These are phyloP conservation scores for Kuraishia borneana DNA, from an alignment of 805 yeast genomes.

Conservation along the genomic window DNA sequence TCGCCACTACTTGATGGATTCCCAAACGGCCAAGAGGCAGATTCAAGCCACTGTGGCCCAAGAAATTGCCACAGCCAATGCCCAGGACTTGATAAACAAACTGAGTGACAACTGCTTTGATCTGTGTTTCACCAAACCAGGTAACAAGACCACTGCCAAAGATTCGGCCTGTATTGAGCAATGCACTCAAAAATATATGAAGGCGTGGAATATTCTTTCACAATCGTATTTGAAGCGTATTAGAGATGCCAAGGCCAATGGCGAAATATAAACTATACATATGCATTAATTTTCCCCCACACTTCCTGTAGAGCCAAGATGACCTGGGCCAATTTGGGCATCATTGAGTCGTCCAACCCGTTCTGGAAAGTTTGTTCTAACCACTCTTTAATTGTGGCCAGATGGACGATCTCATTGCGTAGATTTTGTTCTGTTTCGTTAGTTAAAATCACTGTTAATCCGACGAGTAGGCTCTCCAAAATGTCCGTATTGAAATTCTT, in stretches of 20 bases:
- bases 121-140: slow-evolving; percentile 61
- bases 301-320: neutral
- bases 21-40: slow-evolving; percentile 38
- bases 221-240: slow-evolving; percentile 68
- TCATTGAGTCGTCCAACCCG: neutral
- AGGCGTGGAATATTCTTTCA: slow-evolving; percentile 81
- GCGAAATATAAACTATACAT: neutral
- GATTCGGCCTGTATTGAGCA: slow-evolving; percentile 63
- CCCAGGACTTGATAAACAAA: slow-evolving; percentile 75
- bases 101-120: slow-evolving; percentile 82
- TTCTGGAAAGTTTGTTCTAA: neutral
- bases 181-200: slow-evolving; percentile 82
- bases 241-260: slow-evolving; percentile 30
- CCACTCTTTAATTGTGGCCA: neutral
- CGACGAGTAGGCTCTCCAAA: neutral
- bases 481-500: slow-evolving; percentile 3
- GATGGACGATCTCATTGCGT: neutral
- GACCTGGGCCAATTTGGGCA: neutral
- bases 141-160: slow-evolving; percentile 28
- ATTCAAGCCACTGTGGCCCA: slow-evolving; percentile 62
- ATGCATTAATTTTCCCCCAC: neutral
- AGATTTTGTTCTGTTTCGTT: too few species aligned
- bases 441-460: neutral
- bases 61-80: slow-evolving; percentile 87
- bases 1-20: too few species aligned